Evolutionary conservation across 2,329 filamentous ascomycete species (phyloP).

Genomic region (Helotiales sp.): DNA sequence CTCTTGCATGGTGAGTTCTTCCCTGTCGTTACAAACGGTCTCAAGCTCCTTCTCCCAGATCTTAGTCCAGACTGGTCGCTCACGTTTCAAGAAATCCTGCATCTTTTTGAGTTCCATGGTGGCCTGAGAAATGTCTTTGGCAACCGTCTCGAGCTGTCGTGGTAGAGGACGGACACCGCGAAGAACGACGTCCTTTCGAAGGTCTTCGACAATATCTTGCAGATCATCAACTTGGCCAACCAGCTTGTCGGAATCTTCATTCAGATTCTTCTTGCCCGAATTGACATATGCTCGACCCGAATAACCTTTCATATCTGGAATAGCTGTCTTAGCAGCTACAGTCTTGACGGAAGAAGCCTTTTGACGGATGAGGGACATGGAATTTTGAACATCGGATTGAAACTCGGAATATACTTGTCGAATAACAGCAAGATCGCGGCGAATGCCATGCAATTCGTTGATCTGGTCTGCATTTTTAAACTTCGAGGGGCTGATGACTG

Average conservation of each 20-base stretch:
- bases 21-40: constrained; percentile 92
- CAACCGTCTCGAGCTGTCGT: constrained; percentile 85
- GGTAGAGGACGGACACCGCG: constrained; percentile 91
- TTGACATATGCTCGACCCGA: constrained; percentile 87
- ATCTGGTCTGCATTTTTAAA: constrained; percentile 61
- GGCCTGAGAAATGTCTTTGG: constrained; percentile 82
- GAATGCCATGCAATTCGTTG: constrained; percentile 78
- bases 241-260: constrained; percentile 85
- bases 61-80: constrained; percentile 98
- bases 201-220: constrained; percentile 95
- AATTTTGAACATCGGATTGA: constrained; percentile 83
- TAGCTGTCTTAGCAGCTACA: constrained; percentile 69
- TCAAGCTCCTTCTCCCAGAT: constrained; percentile 99
- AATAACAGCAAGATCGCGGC: constrained; percentile 87
- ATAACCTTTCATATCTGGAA: constrained; percentile 76
- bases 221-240: constrained; percentile 93
- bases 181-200: constrained; percentile 94
- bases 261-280: constrained; percentile 83
- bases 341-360: constrained; percentile 85
- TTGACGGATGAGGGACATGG: constrained; percentile 80
- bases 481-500: constrained; percentile 40
- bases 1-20: constrained; percentile 94
- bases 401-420: constrained; percentile 94
- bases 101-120: constrained; percentile 90
- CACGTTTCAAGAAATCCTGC: constrained; percentile 86